Evolutionary conservation across 164 flowering plant genomes (phyloP), one percentile per base, ranked within the genome.

Genomic region (Stephania yunnanensis): DNA sequence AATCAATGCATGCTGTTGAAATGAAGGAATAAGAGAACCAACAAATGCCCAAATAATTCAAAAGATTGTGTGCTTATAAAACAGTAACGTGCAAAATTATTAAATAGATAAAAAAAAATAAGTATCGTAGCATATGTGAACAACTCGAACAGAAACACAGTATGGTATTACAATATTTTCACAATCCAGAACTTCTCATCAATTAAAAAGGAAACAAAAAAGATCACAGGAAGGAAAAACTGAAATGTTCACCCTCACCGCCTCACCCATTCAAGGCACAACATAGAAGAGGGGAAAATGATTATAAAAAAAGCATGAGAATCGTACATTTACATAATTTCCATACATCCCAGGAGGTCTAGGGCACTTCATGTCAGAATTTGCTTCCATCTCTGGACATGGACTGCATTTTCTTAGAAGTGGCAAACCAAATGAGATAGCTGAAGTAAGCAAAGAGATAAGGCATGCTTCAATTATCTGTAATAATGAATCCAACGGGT

Each of bases 281-380:
- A 61, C 6, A 7, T n/a, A 15, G 20, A 61, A 61, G n/a, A 19
- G 48, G 45, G 17, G 45, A 69, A 44, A 1, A 6, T 42, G 22
- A 69, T 65, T 70, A 22, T 22, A 44, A 9, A 71, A 68, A 71
- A 9, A 72, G 11, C 30, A 45, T 46, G 10, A n/a, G 66, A 36
- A 78, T 70, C 96, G 85, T 86, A 95, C 99, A 86, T 93, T 95
- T 63, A 95, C 99, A 86, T 92, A 95, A 84, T 95, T 95, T 61
- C 99, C 99, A 80, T 92, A 90, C 87, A 88, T 91, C 78, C 99
- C 99, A 11, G 99, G 99, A 73, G 90, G 87, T 74, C 92, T 86
- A 70, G 99, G 98, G 77, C 99, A 95, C 70, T 91, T 94, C 73
- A 92, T 86, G 75, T 84, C 89, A 77, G 92, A 87, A 72, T 80